Evolutionary conservation across 768 basidiomycete species (phyloP).

Genomic region (Termitomyces sp.): DNA sequence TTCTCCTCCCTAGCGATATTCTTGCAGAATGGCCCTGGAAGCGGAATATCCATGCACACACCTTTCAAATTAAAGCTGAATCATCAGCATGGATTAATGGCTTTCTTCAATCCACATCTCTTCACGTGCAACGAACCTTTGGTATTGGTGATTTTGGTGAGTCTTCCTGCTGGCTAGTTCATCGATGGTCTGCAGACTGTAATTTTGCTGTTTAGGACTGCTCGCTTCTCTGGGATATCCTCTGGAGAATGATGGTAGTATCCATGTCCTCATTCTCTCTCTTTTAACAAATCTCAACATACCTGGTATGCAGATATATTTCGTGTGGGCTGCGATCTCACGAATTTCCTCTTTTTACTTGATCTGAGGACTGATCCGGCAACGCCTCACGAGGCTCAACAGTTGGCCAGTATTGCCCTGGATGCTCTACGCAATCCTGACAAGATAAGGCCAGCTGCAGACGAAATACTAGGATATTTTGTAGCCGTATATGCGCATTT

Average conservation of each 20-base stretch:
- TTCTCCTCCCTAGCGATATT: not conserved
- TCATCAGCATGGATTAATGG: not conserved
- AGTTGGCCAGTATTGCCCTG: not conserved
- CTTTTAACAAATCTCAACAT: not conserved
- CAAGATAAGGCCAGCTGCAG: not conserved
- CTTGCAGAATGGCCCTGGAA: not conserved
- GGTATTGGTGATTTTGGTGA: not conserved
- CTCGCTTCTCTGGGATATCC: not conserved
- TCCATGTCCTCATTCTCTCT: not conserved
- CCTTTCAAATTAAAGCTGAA: not conserved
- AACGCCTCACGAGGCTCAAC: not conserved
- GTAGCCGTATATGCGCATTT: no score
- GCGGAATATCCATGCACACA: not conserved
- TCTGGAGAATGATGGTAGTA: not conserved
- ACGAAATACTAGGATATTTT: not conserved
- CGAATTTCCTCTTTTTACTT: not conserved
- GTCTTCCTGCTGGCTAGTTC: not conserved
- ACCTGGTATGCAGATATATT: not conserved
- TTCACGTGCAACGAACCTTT: not conserved
- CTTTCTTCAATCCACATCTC: not conserved
- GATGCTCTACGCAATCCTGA: not conserved
- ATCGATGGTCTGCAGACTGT: not conserved
- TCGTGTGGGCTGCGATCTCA: not conserved
- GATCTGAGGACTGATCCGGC: not conserved
- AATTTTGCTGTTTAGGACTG: not conserved